Percentiles rank a stretch among this genome's conserved stretches.
phyloP scores from a whole-genome alignment of 148 eudicot genomes.

The Cornus controversa region DNA sequence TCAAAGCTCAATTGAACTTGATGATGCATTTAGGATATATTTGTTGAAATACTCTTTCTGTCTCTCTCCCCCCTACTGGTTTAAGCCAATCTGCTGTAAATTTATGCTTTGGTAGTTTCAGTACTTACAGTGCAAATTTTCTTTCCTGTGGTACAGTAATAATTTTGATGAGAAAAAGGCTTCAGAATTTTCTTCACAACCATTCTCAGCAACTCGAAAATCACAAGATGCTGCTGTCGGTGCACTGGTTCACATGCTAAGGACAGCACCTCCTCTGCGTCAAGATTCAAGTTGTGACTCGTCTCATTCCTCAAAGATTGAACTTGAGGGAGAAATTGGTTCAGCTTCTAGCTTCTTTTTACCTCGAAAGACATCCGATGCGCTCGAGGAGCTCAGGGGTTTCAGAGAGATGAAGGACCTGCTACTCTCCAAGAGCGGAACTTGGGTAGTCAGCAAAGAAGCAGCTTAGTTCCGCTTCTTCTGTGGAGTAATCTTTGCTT shows the following conservation, averaged over 20 bases:
- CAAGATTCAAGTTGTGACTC: conserved; percentile 71
- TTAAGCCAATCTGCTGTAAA: too few relatives aligned
- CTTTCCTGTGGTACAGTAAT: conserved; percentile 41
- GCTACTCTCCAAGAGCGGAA: conserved; percentile 63
- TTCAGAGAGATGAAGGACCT: conserved; percentile 70
- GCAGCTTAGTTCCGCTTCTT: conserved; percentile 5
- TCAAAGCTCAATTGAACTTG: conserved; percentile 5
- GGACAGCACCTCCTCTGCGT: conserved; percentile 85
- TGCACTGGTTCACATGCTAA: conserved; percentile 79
- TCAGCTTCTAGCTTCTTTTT: conserved; percentile 52
- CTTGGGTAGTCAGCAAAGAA: conserved; percentile 28
- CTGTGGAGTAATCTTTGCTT: neutral
- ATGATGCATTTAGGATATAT: neutral
- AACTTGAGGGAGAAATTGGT: conserved; percentile 39
- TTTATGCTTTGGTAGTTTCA: conserved; percentile 10
- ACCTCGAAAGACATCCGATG: conserved; percentile 75
- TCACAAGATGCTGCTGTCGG: conserved; percentile 93
- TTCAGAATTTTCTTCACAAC: conserved; percentile 40
- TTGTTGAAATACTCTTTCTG: neutral
- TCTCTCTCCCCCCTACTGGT: neutral
- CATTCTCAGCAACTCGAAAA: conserved; percentile 47
- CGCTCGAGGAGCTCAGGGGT: conserved; percentile 77
- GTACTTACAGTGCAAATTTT: neutral
- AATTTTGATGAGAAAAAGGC: conserved; percentile 50
- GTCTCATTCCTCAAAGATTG: conserved; percentile 40